Evolutionary conservation across 148 eudicot species (phyloP).

Genomic region (Chenopodium suecicum): DNA sequence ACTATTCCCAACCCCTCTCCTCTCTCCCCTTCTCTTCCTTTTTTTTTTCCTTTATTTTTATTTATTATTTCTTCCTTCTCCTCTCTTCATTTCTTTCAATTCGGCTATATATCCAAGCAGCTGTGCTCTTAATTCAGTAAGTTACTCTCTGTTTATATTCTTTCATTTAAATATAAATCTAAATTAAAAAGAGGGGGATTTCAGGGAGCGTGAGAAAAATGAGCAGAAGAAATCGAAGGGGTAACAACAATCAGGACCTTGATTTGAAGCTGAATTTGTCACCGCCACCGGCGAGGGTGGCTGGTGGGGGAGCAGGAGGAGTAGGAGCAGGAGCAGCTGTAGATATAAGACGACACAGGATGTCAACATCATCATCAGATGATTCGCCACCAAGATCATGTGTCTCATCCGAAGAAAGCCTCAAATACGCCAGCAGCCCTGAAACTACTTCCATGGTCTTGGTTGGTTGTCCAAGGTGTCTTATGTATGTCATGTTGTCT

Average conservation of each 20-base stretch:
- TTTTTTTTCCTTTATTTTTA: background rate
- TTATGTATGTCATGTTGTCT: constrained; percentile 56
- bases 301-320: too few relatives aligned
- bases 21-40: background rate
- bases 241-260: constrained; percentile 16
- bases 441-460: constrained; percentile 42
- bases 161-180: too few relatives aligned
- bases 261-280: constrained; percentile 46
- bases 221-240: constrained; percentile 20
- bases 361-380: constrained; percentile 25
- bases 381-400: constrained; percentile 43
- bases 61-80: background rate
- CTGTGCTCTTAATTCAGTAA: too few relatives aligned
- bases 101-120: background rate
- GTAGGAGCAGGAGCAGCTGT: too few relatives aligned
- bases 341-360: background rate
- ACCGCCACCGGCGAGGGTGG: background rate
- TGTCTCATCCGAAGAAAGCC: constrained; percentile 42
- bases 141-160: too few relatives aligned
- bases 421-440: constrained; percentile 45
- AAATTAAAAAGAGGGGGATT: background rate
- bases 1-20: constrained; percentile 21
- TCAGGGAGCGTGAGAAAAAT: background rate
- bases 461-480: constrained; percentile 44
- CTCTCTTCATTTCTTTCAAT: too few relatives aligned